Percentiles rank a stretch among this genome's conserved stretches.
Conservation (phyloP, 1,284 basidiomycete genomes). For the Ganoderma boninense region DNA sequence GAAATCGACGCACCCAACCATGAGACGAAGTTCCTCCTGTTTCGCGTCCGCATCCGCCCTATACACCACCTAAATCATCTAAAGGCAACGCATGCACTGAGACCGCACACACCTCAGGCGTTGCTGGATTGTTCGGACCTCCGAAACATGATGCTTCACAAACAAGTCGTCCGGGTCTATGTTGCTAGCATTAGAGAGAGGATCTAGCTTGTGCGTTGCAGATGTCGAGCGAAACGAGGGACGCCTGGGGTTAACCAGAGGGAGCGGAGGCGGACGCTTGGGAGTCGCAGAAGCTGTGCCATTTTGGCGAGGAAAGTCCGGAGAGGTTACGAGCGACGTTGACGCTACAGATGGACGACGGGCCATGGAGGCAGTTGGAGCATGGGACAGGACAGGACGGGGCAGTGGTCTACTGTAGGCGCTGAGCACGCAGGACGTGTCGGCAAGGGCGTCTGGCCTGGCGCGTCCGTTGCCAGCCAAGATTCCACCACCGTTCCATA, state of each 20-base stretch:
- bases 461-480: not conserved
- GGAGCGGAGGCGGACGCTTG: conserved; percentile 46
- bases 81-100: not conserved
- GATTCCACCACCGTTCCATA: not conserved
- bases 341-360: conserved; percentile 41
- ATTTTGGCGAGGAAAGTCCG: conserved; percentile 17
- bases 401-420: conserved; percentile 5
- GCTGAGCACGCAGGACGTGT: not conserved
- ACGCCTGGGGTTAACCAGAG: conserved; percentile 17
- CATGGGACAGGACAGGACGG: conserved; percentile 6
- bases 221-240: conserved; percentile 35
- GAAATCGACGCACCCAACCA: conserved; percentile 87
- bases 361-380: conserved; percentile 35
- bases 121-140: conserved; percentile 78
- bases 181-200: conserved; percentile 33
- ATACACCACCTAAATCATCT: conserved; percentile 13
- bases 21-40: conserved; percentile 89
- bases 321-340: conserved; percentile 29
- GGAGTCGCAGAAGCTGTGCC: conserved; percentile 44
- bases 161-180: conserved; percentile 87
- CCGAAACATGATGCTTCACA: conserved; percentile 72
- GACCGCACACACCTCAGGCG: conserved; percentile 65
- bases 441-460: not conserved
- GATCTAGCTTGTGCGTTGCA: conserved; percentile 32
- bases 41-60: conserved; percentile 91